Percentiles rank a stretch among this genome's conserved stretches.
phyloP scores from a whole-genome alignment of 2,329 filamentous ascomycete genomes.

The Tolypocladium album region DNA sequence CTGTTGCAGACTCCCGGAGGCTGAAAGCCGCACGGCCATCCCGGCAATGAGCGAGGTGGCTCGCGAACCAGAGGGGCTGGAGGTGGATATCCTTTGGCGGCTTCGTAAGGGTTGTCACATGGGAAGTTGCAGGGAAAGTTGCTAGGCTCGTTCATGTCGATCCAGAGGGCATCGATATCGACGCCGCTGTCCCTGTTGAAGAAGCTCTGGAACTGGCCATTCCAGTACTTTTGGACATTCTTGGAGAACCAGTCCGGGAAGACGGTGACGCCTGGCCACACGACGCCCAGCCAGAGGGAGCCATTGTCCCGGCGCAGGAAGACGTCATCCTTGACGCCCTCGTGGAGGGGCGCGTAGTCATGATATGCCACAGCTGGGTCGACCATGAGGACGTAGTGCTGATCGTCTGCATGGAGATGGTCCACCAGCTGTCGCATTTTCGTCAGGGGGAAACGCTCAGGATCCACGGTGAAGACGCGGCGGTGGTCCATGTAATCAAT shows the following conservation, averaged over 20 bases:
- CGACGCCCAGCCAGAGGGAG: slow-evolving; percentile 49
- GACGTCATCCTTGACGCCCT: slow-evolving; percentile 32
- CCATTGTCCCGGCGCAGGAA: slow-evolving; percentile 44
- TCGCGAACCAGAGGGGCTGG: slow-evolving; percentile 50
- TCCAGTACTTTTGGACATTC: slow-evolving; percentile 58
- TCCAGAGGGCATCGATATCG: slow-evolving; percentile 70
- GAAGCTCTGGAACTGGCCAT: slow-evolving; percentile 52
- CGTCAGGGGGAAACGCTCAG: slow-evolving; percentile 53
- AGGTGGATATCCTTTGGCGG: slow-evolving; percentile 41
- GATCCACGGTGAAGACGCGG: slow-evolving; percentile 52
- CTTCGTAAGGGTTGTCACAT: slow-evolving; percentile 14
- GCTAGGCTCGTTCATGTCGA: slow-evolving; percentile 50
- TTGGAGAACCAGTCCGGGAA: slow-evolving; percentile 71
- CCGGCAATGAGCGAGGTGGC: slow-evolving; percentile 54
- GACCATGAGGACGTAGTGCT: slow-evolving; percentile 69
- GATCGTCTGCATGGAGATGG: slow-evolving; percentile 54
- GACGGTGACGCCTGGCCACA: slow-evolving; percentile 65
- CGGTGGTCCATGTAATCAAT: slow-evolving; percentile 57
- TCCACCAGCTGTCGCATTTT: slow-evolving; percentile 55
- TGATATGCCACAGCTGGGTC: slow-evolving; percentile 53
- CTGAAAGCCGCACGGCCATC: slow-evolving; percentile 43
- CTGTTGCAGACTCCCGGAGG: slow-evolving; percentile 11
- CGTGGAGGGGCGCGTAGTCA: slow-evolving; percentile 31
- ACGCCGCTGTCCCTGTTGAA: slow-evolving; percentile 55
- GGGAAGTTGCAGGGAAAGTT: slow-evolving; percentile 20